Conservation (phyloP, 129 eudicot genomes). For the Cynara cardunculus region DNA sequence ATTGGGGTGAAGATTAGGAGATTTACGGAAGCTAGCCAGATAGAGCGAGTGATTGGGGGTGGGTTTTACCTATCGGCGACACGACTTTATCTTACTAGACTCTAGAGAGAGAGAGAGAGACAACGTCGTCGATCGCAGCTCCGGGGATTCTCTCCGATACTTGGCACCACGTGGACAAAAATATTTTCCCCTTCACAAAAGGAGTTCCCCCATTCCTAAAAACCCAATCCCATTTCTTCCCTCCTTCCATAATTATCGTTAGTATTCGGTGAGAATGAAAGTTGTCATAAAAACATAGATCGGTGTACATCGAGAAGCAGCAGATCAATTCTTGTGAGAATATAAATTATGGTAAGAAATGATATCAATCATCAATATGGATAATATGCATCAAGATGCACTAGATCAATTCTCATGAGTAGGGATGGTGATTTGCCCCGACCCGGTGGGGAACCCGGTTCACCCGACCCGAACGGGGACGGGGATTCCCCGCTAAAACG, state of each 20-base stretch:
- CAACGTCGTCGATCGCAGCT: slow-evolving; percentile 4
- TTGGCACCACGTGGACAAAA: slow-evolving; percentile 7
- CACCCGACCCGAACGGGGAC: no score
- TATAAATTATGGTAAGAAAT: no score
- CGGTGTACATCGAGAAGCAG: no score
- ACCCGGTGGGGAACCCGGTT: no score
- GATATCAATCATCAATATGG: no score
- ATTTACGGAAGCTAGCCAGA: neutral
- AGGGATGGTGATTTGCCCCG: no score
- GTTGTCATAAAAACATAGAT: no score
- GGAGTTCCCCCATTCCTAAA: neutral
- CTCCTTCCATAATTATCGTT: neutral
- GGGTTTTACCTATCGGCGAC: slow-evolving; percentile 27
- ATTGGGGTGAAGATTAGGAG: slow-evolving; percentile 7
- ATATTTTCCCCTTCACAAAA: neutral
- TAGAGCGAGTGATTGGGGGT: slow-evolving; percentile 17
- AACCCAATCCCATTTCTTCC: neutral
- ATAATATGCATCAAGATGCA: no score
- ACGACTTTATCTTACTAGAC: neutral
- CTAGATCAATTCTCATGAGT: no score
- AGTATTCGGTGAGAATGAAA: no score
- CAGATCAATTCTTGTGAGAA: no score
- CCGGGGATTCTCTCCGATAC: slow-evolving; percentile 18
- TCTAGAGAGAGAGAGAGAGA: neutral
- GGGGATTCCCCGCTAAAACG: no score